A percentile compares a stretch with the other conserved stretches of the same genome.
Conservation (phyloP, 768 basidiomycete genomes). For the Suillus lakei region DNA sequence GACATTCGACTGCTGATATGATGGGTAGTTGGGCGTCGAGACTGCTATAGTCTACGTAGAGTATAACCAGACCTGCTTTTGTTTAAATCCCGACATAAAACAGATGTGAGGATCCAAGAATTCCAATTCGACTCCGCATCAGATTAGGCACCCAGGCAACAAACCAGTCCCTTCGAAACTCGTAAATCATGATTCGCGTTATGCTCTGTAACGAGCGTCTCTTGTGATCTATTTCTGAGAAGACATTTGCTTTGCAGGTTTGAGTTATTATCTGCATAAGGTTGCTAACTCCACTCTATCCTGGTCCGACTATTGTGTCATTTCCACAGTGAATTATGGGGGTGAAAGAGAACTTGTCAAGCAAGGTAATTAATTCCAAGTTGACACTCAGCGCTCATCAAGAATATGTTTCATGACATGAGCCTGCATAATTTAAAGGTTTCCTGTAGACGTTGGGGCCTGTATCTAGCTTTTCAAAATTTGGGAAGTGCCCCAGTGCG, state of each 20-base stretch:
- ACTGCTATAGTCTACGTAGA: neutral
- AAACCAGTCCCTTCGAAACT: slow-evolving; percentile 15
- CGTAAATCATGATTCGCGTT: slow-evolving; percentile 22
- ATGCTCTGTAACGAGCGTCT: neutral
- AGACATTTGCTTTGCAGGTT: neutral
- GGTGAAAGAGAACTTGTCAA: too few species aligned
- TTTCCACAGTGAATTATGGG: too few species aligned
- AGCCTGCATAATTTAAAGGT: too few species aligned
- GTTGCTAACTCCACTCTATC: neutral
- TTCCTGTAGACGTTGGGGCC: too few species aligned
- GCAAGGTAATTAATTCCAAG: too few species aligned
- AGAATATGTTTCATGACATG: too few species aligned
- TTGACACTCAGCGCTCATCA: too few species aligned
- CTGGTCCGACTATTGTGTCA: neutral
- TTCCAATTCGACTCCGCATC: neutral
- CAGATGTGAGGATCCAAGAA: neutral
- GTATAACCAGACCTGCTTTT: neutral
- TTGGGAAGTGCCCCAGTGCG: too few species aligned
- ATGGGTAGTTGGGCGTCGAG: neutral
- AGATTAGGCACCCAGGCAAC: neutral
- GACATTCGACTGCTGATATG: neutral
- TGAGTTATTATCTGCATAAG: neutral
- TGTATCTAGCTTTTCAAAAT: too few species aligned
- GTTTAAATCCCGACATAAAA: neutral
- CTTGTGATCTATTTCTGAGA: neutral